Conservation (phyloP, 805 yeast genomes). For the Yarrowia sp. region DNA sequence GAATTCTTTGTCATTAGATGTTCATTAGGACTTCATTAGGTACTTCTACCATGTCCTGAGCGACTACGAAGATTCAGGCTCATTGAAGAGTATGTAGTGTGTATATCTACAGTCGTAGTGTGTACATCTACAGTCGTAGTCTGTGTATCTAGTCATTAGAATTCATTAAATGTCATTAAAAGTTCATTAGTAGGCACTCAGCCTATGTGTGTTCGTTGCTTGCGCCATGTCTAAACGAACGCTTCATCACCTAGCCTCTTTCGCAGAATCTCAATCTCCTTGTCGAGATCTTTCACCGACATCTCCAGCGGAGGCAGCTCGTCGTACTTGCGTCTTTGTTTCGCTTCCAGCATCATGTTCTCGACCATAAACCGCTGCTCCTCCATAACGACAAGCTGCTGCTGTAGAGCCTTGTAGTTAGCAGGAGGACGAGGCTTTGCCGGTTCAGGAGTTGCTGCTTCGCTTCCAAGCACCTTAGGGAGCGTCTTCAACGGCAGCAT, state of each 20-base stretch:
- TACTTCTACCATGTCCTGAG: too few species aligned
- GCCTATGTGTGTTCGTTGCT: too few species aligned
- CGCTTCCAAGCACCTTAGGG: conserved; percentile 45
- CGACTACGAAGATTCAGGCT: too few species aligned
- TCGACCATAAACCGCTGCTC: conserved; percentile 78
- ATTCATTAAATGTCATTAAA: too few species aligned
- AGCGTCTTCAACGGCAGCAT: conserved; percentile 62
- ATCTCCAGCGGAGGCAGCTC: conserved; percentile 61
- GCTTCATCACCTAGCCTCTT: conserved; percentile 1
- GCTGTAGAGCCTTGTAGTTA: conserved; percentile 46
- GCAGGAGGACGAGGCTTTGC: conserved; percentile 25
- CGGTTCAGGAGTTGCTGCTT: conserved; percentile 33
- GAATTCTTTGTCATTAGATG: too few species aligned
- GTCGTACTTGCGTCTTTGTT: conserved; percentile 69
- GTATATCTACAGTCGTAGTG: too few species aligned
- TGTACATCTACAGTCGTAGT: too few species aligned
- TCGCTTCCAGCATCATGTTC: conserved; percentile 59
- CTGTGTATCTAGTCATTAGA: too few species aligned
- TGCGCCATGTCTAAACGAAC: not conserved
- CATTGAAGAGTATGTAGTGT: too few species aligned
- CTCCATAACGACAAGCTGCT: conserved; percentile 78
- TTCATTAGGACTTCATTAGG: too few species aligned
- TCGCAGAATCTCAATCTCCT: conserved; percentile 38
- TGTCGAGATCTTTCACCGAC: conserved; percentile 56
- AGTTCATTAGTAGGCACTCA: too few species aligned